Evolutionary conservation across 2,329 filamentous ascomycete genomes (phyloP).

Genomic region (Thelonectria discophora): DNA sequence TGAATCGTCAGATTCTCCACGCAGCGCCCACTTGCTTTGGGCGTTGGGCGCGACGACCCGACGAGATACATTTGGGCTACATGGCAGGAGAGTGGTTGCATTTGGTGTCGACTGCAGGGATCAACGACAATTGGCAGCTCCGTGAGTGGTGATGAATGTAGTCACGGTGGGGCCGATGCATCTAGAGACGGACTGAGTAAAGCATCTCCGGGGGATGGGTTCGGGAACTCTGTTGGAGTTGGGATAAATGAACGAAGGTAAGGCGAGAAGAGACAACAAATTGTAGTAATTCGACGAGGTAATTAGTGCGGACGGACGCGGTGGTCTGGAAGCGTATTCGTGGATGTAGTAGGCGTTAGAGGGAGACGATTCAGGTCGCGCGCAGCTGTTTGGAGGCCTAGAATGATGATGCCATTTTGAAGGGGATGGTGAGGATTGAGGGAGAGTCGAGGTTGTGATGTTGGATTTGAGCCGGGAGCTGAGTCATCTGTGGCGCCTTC

Average conservation of each 20-base stretch:
- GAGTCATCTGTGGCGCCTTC: slow-evolving; percentile 2
- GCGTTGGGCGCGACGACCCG: slow-evolving; percentile 24
- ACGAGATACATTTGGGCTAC: slow-evolving; percentile 15
- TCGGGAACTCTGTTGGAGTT: background rate
- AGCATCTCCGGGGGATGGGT: background rate
- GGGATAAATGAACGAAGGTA: background rate
- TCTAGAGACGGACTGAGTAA: background rate
- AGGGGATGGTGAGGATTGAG: slow-evolving; percentile 16
- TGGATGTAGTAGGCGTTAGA: background rate
- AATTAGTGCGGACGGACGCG: background rate
- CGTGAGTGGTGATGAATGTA: slow-evolving; percentile 11
- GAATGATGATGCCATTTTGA: slow-evolving; percentile 25
- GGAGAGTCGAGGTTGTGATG: slow-evolving; percentile 3
- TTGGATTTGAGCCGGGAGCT: background rate
- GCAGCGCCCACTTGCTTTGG: background rate
- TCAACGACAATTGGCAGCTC: slow-evolving; percentile 4
- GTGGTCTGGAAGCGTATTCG: slow-evolving; percentile 1
- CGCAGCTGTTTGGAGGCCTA: slow-evolving; percentile 1
- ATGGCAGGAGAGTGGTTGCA: slow-evolving; percentile 11
- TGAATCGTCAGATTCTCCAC: slow-evolving; percentile 21
- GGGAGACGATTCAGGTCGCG: slow-evolving; percentile 1
- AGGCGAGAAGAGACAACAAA: slow-evolving; percentile 1
- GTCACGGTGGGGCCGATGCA: slow-evolving; percentile 13
- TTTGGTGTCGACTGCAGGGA: slow-evolving; percentile 8
- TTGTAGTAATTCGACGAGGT: background rate